phyloP scores from a whole-genome alignment of 2,329 filamentous ascomycete species.

The Truncatella angustata region DNA sequence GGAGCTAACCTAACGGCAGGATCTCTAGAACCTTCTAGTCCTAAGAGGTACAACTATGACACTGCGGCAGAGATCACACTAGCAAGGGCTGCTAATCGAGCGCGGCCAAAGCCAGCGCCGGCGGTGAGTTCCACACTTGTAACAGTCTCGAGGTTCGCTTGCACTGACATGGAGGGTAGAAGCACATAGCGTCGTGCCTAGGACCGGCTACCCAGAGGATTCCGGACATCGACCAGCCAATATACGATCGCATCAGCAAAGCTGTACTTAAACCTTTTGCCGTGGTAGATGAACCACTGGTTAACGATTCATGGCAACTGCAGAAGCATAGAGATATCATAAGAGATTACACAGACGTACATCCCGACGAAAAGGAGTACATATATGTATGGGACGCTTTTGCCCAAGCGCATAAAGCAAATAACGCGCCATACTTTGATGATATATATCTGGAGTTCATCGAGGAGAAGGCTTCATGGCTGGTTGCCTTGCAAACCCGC shows the following conservation, averaged over 20 bases:
- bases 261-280: conserved; percentile 47
- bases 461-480: conserved; percentile 48
- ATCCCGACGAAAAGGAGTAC: conserved; percentile 54
- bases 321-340: conserved; percentile 59
- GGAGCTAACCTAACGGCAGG: no score
- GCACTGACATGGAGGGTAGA: not conserved
- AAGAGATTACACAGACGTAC: conserved; percentile 56
- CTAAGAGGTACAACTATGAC: conserved; percentile 26
- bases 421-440: conserved; percentile 50
- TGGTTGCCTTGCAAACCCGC: conserved; percentile 45
- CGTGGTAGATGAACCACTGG: conserved; percentile 39
- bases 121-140: no score
- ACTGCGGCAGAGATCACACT: conserved; percentile 18
- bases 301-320: conserved; percentile 53
- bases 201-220: conserved; percentile 38
- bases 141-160: no score
- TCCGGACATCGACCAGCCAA: conserved; percentile 48
- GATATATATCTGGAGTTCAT: conserved; percentile 52
- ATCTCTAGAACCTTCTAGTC: conserved; percentile 17
- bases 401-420: conserved; percentile 49
- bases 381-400: conserved; percentile 59
- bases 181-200: conserved; percentile 6
- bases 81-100: no score
- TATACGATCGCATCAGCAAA: conserved; percentile 58
- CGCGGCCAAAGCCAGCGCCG: no score